A percentile compares a stretch with the other conserved stretches of the same genome.
These are phyloP conservation scores for Trametes elegans DNA, from an alignment of 768 basidiomycete genomes.

Conservation along the genomic window DNA sequence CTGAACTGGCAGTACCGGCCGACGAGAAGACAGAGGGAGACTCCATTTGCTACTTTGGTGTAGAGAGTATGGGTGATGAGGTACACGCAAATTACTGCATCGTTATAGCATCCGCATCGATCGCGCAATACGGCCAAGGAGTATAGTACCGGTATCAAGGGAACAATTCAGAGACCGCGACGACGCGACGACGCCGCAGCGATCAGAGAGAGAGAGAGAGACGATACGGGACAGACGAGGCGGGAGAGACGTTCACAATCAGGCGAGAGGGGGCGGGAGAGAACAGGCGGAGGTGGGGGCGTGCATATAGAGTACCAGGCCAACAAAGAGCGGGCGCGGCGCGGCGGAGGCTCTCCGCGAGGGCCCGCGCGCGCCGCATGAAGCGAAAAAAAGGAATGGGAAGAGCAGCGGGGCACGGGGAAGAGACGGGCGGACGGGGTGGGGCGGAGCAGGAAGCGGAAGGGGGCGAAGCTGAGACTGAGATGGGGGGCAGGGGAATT, in stretches of 20 bases:
- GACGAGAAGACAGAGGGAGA: constrained; percentile 4
- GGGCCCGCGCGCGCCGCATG: not conserved
- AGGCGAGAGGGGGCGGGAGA: not conserved
- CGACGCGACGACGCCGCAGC: too few species aligned
- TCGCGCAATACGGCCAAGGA: constrained; percentile 14
- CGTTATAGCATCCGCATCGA: constrained; percentile 19
- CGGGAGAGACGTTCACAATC: not conserved
- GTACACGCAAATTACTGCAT: constrained; percentile 25
- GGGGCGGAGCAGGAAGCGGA: not conserved
- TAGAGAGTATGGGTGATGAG: constrained; percentile 13
- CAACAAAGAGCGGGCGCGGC: constrained; percentile 18
- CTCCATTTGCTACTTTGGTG: constrained; percentile 13
- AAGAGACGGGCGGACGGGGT: too few species aligned
- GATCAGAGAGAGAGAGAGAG: not conserved
- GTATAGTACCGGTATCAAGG: constrained; percentile 25
- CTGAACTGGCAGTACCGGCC: too few species aligned
- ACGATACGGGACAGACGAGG: not conserved
- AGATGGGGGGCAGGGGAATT: constrained; percentile 29
- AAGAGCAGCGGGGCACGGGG: too few species aligned
- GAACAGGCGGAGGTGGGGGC: not conserved
- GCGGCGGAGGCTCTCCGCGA: too few species aligned
- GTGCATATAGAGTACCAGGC: constrained; percentile 13
- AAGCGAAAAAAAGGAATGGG: not conserved
- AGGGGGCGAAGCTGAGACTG: not conserved
- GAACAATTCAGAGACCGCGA: too few species aligned